A percentile compares a stretch with the other conserved stretches of the same genome.
phyloP scores from a whole-genome alignment of 192 early-diverging fungal species.

The Umbelopsis sp. region DNA sequence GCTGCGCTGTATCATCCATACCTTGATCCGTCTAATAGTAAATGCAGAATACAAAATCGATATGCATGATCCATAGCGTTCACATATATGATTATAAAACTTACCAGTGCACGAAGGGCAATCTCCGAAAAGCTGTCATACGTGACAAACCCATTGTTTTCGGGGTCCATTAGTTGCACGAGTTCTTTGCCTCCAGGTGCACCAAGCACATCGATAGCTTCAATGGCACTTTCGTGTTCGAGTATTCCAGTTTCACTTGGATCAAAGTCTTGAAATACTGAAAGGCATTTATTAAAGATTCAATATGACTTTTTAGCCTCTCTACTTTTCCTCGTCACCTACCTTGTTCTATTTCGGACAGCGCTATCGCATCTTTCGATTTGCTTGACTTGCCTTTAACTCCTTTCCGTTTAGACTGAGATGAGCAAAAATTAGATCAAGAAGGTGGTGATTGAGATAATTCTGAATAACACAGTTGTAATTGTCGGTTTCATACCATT shows the following conservation, averaged over 20 bases:
- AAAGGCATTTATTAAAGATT: neutral
- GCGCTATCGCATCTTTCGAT: neutral
- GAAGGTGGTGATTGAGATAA: too few relatives aligned
- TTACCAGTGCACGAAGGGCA: neutral
- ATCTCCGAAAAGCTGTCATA: neutral
- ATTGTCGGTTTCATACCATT: neutral
- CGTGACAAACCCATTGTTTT: constrained; percentile 11
- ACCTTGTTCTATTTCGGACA: constrained; percentile 4
- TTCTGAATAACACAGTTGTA: neutral
- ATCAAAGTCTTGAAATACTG: constrained; percentile 2
- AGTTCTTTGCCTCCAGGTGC: neutral
- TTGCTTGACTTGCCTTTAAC: neutral
- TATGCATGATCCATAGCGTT: neutral
- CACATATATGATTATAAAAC: neutral
- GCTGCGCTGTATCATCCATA: neutral
- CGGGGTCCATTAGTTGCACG: neutral
- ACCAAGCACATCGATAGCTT: neutral
- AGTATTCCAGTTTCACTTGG: neutral
- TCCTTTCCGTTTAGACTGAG: constrained; percentile 1
- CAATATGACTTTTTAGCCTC: neutral
- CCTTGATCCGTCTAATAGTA: neutral
- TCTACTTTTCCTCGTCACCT: neutral
- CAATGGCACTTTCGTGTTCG: neutral
- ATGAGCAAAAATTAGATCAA: neutral
- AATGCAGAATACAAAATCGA: neutral